Conservation (phyloP, 768 basidiomycete genomes). For the Epithele typhae region DNA sequence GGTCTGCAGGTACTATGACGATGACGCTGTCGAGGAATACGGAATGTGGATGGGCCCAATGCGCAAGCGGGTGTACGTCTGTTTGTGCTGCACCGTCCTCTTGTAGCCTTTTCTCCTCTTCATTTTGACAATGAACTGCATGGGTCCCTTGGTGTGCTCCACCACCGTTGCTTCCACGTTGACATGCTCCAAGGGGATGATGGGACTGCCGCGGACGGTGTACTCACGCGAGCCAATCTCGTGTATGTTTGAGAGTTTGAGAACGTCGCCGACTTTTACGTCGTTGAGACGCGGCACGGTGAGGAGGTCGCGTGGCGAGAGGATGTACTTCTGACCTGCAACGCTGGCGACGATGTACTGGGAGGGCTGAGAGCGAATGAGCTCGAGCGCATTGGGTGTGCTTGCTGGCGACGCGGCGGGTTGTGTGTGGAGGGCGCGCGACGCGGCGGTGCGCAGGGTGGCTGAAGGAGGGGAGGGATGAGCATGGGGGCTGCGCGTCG, state of each 20-base stretch:
- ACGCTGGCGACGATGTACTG: slow-evolving; percentile 91
- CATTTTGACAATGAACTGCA: slow-evolving; percentile 93
- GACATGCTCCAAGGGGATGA: slow-evolving; percentile 61
- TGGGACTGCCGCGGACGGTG: slow-evolving; percentile 77
- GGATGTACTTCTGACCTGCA: slow-evolving; percentile 82
- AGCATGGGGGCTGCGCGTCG: too few relatives aligned
- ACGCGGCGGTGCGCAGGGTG: slow-evolving; percentile 20
- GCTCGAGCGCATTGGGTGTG: slow-evolving; percentile 61
- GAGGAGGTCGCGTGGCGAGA: slow-evolving; percentile 87
- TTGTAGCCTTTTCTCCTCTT: slow-evolving; percentile 98
- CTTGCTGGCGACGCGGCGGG: slow-evolving; percentile 29
- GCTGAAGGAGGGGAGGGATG: background rate
- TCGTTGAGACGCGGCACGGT: slow-evolving; percentile 90
- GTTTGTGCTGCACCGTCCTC: slow-evolving; percentile 90
- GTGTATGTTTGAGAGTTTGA: slow-evolving; percentile 80
- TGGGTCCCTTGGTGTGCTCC: slow-evolving; percentile 92
- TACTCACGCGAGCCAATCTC: slow-evolving; percentile 96
- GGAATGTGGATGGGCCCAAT: slow-evolving; percentile 74
- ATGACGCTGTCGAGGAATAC: slow-evolving; percentile 22
- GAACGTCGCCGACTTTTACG: slow-evolving; percentile 78
- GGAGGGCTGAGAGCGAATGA: slow-evolving; percentile 87
- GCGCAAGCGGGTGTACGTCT: slow-evolving; percentile 91
- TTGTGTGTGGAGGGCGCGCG: slow-evolving; percentile 31
- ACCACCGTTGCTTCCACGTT: slow-evolving; percentile 86
- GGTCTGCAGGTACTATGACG: slow-evolving; percentile 4